phyloP scores from a whole-genome alignment of 768 basidiomycete species.

The Exsudoporus frostii region DNA sequence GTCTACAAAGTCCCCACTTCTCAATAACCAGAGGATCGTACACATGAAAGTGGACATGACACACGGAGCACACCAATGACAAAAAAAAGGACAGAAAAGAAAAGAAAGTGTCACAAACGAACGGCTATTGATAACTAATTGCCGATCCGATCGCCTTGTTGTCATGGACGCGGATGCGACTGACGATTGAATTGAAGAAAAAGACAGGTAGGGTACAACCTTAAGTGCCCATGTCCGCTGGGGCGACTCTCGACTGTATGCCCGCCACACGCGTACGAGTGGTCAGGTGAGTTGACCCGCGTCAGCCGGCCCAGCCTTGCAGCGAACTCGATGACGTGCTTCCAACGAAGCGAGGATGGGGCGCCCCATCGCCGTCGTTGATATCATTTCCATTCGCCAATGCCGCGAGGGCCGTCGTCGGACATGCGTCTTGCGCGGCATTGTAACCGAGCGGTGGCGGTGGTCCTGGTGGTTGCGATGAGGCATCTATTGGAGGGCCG shows the following conservation, averaged over 20 bases:
- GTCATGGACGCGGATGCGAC: not conserved
- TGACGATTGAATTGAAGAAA: not conserved
- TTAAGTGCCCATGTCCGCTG: not conserved
- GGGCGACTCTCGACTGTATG: not conserved
- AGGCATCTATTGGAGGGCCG: conserved; percentile 1
- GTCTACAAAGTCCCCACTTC: conserved; percentile 17
- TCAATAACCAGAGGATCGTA: conserved; percentile 8
- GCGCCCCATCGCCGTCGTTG: conserved; percentile 4
- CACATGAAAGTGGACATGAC: not conserved
- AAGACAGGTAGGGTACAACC: too few species aligned
- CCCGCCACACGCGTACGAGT: not conserved
- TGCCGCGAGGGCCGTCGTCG: not conserved
- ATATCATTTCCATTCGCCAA: not conserved
- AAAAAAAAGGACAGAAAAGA: not conserved
- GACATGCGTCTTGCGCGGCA: conserved; percentile 3
- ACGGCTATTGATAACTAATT: too few species aligned
- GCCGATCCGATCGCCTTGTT: not conserved
- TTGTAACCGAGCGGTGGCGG: conserved; percentile 13
- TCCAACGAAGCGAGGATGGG: conserved; percentile 12
- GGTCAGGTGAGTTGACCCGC: not conserved
- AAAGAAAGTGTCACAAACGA: not conserved
- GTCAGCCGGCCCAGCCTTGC: conserved; percentile 29
- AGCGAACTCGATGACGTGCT: conserved; percentile 26
- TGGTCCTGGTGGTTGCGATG: conserved; percentile 3
- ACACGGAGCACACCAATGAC: not conserved